Evolutionary conservation across 176 grass and related monocot genomes (phyloP), one percentile per base, ranked within the genome.

Genomic region (Areca catechu): DNA sequence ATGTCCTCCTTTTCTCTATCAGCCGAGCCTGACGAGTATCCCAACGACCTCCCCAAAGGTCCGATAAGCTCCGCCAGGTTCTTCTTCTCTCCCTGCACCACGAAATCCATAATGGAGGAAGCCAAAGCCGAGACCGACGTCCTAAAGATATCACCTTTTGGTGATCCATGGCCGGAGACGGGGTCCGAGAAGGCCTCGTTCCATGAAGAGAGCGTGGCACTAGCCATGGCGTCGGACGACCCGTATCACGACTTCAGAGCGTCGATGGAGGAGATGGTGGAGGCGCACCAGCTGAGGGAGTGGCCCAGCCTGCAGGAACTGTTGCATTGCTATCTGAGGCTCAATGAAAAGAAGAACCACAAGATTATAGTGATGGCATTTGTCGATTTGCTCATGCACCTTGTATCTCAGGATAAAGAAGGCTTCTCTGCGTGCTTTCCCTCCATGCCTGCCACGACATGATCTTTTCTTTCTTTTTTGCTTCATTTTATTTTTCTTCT

Each of bases 251-350:
- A 72, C 50, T 72, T 72, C 58, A 24, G 58, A 30, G 57, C 25
- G 15, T 72, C 70, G 6, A 72, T 72, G 70, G 58, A 72, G 70
- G 70, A 72, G 70, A 62, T 72, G 70, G 70, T 62, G 50, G 70
- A 50, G 58, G 58, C 58, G 15, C 49, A 72, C 58, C 14, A 43
- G 70, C 58, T 72, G 57, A 37, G 25, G 25, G 70, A 72, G 24
- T 72, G 58, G 70, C 50, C 24, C 3, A 15, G 20, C 57, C 70
- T 72, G 0, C 50, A 62, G 50, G 58, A 72, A 7, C 70, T 72
- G 5, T 49, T 72, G 18, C 58, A 62, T 15, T 72, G 70, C 58
- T 72, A 72, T 16, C 20, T 72, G 28, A 21, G 49, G 57, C 50
- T 72, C 6, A 72, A 72, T 20, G 70, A 72, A 15, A 43, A 15